Conservation (phyloP, 1,284 basidiomycete species). For the Fomitopsis pinicola region DNA sequence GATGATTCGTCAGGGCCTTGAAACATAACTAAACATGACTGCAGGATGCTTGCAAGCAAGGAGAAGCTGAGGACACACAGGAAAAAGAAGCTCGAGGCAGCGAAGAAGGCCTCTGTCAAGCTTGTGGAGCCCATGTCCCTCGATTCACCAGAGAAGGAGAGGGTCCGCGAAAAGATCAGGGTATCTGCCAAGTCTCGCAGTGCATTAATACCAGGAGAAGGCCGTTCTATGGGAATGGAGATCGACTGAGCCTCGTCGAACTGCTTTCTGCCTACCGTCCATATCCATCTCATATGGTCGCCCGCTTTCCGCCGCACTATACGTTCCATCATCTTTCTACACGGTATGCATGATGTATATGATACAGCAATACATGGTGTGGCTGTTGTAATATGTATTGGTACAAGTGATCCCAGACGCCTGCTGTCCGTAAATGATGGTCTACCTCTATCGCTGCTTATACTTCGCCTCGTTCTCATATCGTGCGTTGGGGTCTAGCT, state of each 20-base stretch:
- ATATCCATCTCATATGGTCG: background rate
- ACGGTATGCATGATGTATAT: conserved; percentile 18
- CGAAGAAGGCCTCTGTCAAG: conserved; percentile 58
- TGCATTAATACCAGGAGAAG: conserved; percentile 74
- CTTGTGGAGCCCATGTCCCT: conserved; percentile 66
- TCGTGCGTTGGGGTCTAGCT: conserved; percentile 76
- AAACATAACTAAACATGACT: background rate
- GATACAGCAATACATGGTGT: conserved; percentile 19
- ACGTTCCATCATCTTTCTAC: background rate
- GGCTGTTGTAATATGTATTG: conserved; percentile 16
- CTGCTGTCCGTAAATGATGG: conserved; percentile 5
- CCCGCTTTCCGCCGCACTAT: conserved; percentile 3
- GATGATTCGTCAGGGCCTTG: background rate
- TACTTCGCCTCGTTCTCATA: conserved; percentile 87
- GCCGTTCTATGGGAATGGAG: conserved; percentile 80
- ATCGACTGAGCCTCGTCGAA: conserved; percentile 46
- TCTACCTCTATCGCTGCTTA: conserved; percentile 56
- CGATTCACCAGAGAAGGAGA: conserved; percentile 40
- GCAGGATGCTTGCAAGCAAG: conserved; percentile 76
- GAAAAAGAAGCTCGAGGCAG: conserved; percentile 52
- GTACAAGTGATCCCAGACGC: conserved; percentile 14
- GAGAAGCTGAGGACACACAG: conserved; percentile 71
- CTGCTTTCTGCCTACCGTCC: background rate
- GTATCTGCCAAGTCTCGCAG: conserved; percentile 64
- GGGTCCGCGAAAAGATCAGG: conserved; percentile 76